Base-by-base conservation (phyloP, 257 asterid genomes). In the Gynochthodes officinalis region DNA sequence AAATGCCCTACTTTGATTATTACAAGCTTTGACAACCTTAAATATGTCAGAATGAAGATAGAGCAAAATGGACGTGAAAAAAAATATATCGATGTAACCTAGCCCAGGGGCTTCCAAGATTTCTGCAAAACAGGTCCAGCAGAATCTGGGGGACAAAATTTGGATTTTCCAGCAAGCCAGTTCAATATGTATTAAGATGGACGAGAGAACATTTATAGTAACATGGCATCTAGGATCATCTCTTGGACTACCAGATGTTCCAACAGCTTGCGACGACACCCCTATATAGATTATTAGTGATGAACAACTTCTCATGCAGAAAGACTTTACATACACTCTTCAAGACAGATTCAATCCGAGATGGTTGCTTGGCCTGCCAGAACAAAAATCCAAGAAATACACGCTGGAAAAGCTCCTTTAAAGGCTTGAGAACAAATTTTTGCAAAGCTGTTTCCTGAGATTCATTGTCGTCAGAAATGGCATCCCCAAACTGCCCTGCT, bases 341-440 rank as follows among this genome's bases (percentile, higher is more conserved):
- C 85, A 91, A 73, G 80, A 93, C 96, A 46, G 97, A 93, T 75
- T 91, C 86, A 10, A 93, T 44, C 37, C 96, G 96, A 68, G 96
- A 82, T 64, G 97, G 98, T 80, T 88, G 95, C 87, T 89, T 93
- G 82, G 97, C 95, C 84, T 93, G 98, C 97, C 98, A 93, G 83
- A 93, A 93, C 71, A 93, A 76, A 65, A 91, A 75, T 27, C 96
- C 96, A 28, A 93, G 98, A 67, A 80, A 70, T 8, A 82, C 82
- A 42, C 98, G 98, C 84, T 93, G 97, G 70, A 93, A 88, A 69
- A 66, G 73, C 50, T 89, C 91, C 79, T 91, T 93, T 55, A 93
- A 67, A 30, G 98, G 98, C 77, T 91, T 88, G 65, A 89, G 12
- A 18, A 93, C 39, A 43, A 63, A 79, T 77, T 82, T 88, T 64